Percentiles rank a stretch among this genome's conserved stretches.
These are phyloP conservation scores for Lophiotrema nucula DNA, from an alignment of 495 filamentous ascomycete genomes.

Conservation along the genomic window DNA sequence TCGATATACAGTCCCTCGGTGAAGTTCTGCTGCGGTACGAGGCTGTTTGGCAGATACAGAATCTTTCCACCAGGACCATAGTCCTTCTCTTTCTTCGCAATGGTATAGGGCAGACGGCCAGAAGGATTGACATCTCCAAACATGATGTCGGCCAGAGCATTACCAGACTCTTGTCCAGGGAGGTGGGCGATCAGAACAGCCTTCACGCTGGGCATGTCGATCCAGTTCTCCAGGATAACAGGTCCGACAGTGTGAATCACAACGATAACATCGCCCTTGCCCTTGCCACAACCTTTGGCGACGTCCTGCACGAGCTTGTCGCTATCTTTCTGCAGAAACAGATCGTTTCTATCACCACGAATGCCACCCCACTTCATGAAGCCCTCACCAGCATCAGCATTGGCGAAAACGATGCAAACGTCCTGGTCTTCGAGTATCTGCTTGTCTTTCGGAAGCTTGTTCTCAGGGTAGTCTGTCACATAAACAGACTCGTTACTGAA, in stretches of 20 bases:
- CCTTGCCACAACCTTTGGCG: slow-evolving; percentile 65
- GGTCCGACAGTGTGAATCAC: slow-evolving; percentile 91
- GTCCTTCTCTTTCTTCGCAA: slow-evolving; percentile 75
- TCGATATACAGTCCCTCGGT: slow-evolving; percentile 82
- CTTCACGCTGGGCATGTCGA: slow-evolving; percentile 74
- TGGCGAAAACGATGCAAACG: slow-evolving; percentile 64
- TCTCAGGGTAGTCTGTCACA: slow-evolving; percentile 59
- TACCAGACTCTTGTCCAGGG: slow-evolving; percentile 87
- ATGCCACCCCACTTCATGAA: slow-evolving; percentile 59
- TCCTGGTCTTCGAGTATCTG: slow-evolving; percentile 55
- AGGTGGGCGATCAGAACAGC: slow-evolving; percentile 84
- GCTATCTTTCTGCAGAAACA: slow-evolving; percentile 74
- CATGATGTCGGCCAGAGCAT: slow-evolving; percentile 77
- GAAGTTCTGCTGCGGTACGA: slow-evolving; percentile 82
- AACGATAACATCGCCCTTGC: slow-evolving; percentile 70
- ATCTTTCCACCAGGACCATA: slow-evolving; percentile 79
- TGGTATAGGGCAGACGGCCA: slow-evolving; percentile 85
- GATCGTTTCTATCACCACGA: slow-evolving; percentile 77
- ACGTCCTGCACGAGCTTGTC: slow-evolving; percentile 71
- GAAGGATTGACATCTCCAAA: slow-evolving; percentile 85
- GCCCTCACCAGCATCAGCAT: slow-evolving; percentile 63
- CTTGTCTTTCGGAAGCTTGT: slow-evolving; percentile 50
- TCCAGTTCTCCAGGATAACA: slow-evolving; percentile 80
- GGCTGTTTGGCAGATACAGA: slow-evolving; percentile 64
- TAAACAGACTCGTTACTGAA: slow-evolving; percentile 62